Evolutionary conservation across 2,329 filamentous ascomycete species (phyloP).

Genomic region (Cladorrhinum sp.): DNA sequence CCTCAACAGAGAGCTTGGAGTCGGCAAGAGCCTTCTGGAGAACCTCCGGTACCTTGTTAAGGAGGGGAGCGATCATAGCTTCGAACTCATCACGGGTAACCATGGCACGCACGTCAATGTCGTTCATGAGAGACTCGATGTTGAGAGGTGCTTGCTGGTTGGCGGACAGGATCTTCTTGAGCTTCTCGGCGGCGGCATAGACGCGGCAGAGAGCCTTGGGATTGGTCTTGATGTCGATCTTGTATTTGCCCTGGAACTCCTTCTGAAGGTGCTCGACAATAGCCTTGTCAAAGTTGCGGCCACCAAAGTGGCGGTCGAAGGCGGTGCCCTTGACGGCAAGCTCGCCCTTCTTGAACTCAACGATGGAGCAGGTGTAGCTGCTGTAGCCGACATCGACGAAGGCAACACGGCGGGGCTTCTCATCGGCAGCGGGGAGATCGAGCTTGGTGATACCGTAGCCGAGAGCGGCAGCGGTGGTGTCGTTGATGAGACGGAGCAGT

Average conservation of each 20-base stretch:
- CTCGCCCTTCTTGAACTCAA: constrained; percentile 97
- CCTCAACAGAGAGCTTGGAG: constrained; percentile 83
- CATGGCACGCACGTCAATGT: constrained; percentile 84
- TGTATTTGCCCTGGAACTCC: constrained; percentile 97
- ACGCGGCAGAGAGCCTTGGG: constrained; percentile 86
- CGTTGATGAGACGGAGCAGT: constrained; percentile 91
- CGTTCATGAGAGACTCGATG: constrained; percentile 98
- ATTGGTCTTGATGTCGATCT: constrained; percentile 90
- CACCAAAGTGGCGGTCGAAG: constrained; percentile 94
- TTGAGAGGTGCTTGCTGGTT: constrained; percentile 90
- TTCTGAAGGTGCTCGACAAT: constrained; percentile 91
- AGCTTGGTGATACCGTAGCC: constrained; percentile 98
- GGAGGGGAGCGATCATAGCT: constrained; percentile 79
- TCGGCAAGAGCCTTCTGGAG: constrained; percentile 92
- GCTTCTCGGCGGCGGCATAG: constrained; percentile 85
- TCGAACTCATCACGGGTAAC: constrained; percentile 94
- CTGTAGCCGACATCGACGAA: constrained; percentile 96
- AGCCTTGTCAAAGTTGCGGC: constrained; percentile 94
- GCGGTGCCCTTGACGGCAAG: constrained; percentile 88
- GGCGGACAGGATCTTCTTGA: constrained; percentile 97
- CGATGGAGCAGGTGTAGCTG: constrained; percentile 90
- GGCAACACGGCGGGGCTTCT: constrained; percentile 85
- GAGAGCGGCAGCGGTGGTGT: constrained; percentile 92
- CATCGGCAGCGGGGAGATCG: constrained; percentile 82
- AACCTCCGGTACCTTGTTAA: constrained; percentile 68